Conservation (phyloP, 2,329 filamentous ascomycete species). For the Teratosphaeriaceae sp. region DNA sequence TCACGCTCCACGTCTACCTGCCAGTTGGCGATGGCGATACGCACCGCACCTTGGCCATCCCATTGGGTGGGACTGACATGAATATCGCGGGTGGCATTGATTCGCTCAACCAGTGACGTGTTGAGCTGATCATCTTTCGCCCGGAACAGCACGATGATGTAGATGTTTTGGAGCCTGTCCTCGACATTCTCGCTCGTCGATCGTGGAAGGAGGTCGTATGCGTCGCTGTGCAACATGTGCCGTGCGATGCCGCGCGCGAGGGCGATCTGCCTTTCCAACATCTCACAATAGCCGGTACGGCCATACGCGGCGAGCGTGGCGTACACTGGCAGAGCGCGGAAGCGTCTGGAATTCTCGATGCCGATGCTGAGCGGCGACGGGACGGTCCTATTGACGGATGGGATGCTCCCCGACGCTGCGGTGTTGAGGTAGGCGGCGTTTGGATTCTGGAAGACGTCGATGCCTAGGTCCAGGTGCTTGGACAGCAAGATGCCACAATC, state of each 20-base stretch:
- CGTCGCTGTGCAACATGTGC: slow-evolving; percentile 54
- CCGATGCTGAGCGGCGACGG: slow-evolving; percentile 82
- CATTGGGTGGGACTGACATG: slow-evolving; percentile 80
- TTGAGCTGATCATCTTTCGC: slow-evolving; percentile 63
- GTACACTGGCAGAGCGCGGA: slow-evolving; percentile 86
- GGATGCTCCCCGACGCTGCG: slow-evolving; percentile 22
- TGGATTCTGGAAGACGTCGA: slow-evolving; percentile 69
- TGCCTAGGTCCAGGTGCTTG: slow-evolving; percentile 52
- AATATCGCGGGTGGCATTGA: slow-evolving; percentile 68
- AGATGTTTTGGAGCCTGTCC: slow-evolving; percentile 46
- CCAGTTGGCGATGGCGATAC: slow-evolving; percentile 87
- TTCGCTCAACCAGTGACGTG: slow-evolving; percentile 56
- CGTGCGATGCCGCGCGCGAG: slow-evolving; percentile 62
- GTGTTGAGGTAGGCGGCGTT: slow-evolving; percentile 72
- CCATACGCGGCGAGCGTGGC: slow-evolving; percentile 72
- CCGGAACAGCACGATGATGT: slow-evolving; percentile 70
- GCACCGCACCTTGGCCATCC: slow-evolving; percentile 64
- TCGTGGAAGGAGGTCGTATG: slow-evolving; percentile 60
- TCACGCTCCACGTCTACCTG: slow-evolving; percentile 64
- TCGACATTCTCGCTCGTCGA: slow-evolving; percentile 4
- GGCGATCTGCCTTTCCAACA: slow-evolving; percentile 65
- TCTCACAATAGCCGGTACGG: slow-evolving; percentile 56
- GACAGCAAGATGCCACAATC: slow-evolving; percentile 89
- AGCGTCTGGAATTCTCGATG: slow-evolving; percentile 84
- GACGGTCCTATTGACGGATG: slow-evolving; percentile 38